Evolutionary conservation across 2,329 filamentous ascomycete species (phyloP), one percentile per base, ranked within the genome.

Genomic region (Diaporthe helianthi): DNA sequence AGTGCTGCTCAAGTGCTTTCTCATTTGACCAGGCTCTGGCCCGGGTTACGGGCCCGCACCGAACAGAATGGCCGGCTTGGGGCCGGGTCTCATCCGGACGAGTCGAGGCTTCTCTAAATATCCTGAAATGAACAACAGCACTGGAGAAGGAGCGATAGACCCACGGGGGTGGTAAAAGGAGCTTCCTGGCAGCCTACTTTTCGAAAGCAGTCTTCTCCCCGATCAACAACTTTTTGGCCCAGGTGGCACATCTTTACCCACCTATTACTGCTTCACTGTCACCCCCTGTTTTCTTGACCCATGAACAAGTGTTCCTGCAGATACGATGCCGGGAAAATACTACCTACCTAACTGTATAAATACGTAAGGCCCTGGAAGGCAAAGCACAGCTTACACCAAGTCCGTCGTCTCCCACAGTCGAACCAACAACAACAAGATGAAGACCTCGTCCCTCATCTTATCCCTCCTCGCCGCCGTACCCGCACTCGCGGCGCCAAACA

Each of bases 361-460:
- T n/a, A n/a, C n/a, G n/a, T n/a, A n/a, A n/a, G n/a, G n/a, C n/a
- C n/a, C n/a, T n/a, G n/a, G n/a, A n/a, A 19, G 55, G 33, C 15
- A 26, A 29, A 63, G 17, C 17, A 46, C 1, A 4, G 29, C 58
- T 19, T 22, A 10, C 2, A 7, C 29, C 58, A 24, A 22, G 10
- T 2, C 26, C 12, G n/a, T n/a, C n/a, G n/a, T n/a, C n/a, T n/a
- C n/a, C n/a, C n/a, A n/a, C 58, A 49, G 24, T n/a, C 29, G 12
- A 24, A 8, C 26, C 44, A 49, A 15, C 58, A 63, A 63, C 44
- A 49, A 15, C 58, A 63, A 63, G 44, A 63, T 63, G 58, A 63
- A 36, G 58, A 24, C 58, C 15, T 33, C 29, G 3, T 49, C 29
- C 3, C 44, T 63, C 58, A 29, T 49, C n/a, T n/a, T n/a, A n/a